Conservation (phyloP, 2,329 filamentous ascomycete species). For the Aspergillus fumigatiaffinis region DNA sequence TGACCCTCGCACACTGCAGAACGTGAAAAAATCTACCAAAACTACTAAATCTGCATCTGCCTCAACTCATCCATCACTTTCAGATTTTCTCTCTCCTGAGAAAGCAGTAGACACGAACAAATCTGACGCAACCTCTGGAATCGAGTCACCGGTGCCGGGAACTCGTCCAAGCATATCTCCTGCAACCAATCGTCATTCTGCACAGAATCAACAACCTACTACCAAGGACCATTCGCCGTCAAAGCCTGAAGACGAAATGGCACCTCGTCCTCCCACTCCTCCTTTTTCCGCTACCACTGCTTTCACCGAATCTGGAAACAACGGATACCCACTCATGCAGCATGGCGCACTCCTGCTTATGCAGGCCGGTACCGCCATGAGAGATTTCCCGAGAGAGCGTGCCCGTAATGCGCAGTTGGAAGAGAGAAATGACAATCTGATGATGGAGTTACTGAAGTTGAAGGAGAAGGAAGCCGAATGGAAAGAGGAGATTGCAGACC, state of each 20-base stretch:
- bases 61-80: neutral
- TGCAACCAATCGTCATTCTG: neutral
- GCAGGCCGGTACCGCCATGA: neutral
- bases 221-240: neutral
- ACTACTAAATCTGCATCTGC: neutral
- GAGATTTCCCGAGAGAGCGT: neutral
- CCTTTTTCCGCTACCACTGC: neutral
- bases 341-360: neutral
- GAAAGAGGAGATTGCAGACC: neutral
- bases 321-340: neutral
- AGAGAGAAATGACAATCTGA: neutral
- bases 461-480: neutral
- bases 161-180: neutral
- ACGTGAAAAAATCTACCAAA: neutral
- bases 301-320: neutral
- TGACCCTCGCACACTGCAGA: neutral
- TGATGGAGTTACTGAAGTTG: neutral
- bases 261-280: neutral
- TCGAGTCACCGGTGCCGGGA: neutral
- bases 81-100: neutral
- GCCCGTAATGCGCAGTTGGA: neutral
- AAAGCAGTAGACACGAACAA: neutral
- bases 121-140: neutral
- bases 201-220: neutral
- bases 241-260: neutral